Evolutionary conservation across 2,329 filamentous ascomycete genomes (phyloP), one percentile per base, ranked within the genome.

Genomic region (Karstenula rhodostoma): DNA sequence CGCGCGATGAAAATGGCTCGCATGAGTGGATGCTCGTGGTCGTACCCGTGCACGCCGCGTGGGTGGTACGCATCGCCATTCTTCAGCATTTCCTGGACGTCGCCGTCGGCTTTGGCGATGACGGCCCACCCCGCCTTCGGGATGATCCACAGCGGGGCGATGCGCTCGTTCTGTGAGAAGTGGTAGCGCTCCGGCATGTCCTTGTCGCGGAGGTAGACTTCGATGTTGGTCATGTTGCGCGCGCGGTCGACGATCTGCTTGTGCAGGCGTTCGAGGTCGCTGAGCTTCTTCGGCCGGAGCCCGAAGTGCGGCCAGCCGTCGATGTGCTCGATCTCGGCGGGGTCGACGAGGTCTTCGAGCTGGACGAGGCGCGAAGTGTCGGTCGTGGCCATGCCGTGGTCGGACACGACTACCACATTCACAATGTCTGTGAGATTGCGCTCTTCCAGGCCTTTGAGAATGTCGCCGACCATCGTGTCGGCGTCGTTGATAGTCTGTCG

Each of bases 341-440:
- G 84, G 74, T 97, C 92, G 49, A 98, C 84, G 4, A 98, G 80
- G 72, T 97, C 93, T 65, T 99, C 95, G 2, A 98, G 83, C 78
- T 98, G 95, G 27, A 98, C 85, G 48, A 98, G 82, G 12, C 95
- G 87, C 19, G 88, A 84, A 0, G 86, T 87, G 61, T 94, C 91
- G 0, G 95, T 98, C 0, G 93, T 96, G 1, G 95, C 95, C 95
- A 99, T 99, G 53, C 95, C 95, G 75, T 99, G 95, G 75, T 99
- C 95, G 0, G 93, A 97, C 2, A 99, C 94, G n/a, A 99, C 85
- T 35, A 99, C 89, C 8, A 99, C 86, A 67, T 99, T 99, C 73
- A 98, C 92, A 61, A 99, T 91, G 22, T 90, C 76, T 0, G 93
- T 97, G 53, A 99, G 80, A 74, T 98, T 97, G 51, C 95, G 89